Conservation (phyloP, 441 rosid species). For the Corymbia calophylla region DNA sequence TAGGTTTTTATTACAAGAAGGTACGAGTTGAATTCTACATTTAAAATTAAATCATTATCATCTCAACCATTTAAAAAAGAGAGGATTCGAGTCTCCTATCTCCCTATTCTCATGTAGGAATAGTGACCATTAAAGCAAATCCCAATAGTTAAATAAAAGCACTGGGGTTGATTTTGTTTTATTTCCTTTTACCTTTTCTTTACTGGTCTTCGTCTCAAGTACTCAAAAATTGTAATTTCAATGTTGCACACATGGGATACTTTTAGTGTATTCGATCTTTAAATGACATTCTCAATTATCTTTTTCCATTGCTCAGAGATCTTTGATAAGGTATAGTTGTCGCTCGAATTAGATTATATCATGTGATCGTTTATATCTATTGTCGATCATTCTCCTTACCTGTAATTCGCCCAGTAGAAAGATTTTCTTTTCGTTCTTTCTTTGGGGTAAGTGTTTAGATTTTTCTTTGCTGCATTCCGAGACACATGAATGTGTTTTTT, state of each 20-base stretch:
- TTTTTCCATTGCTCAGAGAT: no score
- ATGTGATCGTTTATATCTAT: rapidly evolving
- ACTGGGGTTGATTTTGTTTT: no score
- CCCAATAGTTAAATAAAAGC: no score
- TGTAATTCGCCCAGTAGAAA: neutral
- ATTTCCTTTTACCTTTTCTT: no score
- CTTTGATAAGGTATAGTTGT: neutral
- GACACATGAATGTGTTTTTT: neutral
- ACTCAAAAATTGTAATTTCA: neutral
- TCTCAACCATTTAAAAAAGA: no score
- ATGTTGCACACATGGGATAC: neutral
- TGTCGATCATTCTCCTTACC: neutral
- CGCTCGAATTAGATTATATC: neutral
- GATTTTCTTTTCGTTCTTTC: neutral
- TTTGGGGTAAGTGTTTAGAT: neutral
- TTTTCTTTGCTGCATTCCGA: neutral
- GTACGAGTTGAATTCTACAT: no score
- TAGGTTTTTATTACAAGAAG: no score
- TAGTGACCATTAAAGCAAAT: no score
- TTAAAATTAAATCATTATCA: no score
- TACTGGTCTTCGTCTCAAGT: neutral
- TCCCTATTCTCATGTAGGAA: no score
- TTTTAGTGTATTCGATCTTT: neutral
- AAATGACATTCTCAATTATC: neutral
- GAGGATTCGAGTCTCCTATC: no score